Percentiles rank a stretch among this genome's conserved stretches.
These are phyloP conservation scores for Alternaria brassicae DNA, from an alignment of 2,329 filamentous ascomycete genomes.

Conservation along the genomic window DNA sequence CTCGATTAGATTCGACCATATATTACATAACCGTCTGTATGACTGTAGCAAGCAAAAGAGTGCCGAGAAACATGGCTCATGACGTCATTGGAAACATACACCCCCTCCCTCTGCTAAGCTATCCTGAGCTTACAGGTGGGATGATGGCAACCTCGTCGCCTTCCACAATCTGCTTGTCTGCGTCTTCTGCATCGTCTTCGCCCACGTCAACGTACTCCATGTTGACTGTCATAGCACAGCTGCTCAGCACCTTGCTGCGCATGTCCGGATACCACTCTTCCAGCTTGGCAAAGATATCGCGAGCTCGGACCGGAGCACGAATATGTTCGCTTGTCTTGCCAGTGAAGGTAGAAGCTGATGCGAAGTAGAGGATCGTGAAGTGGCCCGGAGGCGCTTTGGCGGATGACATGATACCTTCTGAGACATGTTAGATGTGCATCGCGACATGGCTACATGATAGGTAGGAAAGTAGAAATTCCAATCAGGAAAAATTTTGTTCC, in stretches of 20 bases:
- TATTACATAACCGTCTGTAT: not conserved
- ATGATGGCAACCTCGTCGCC: constrained; percentile 89
- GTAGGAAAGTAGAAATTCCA: constrained; percentile 12
- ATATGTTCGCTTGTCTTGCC: constrained; percentile 70
- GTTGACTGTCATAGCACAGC: constrained; percentile 80
- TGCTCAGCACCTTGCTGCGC: constrained; percentile 69
- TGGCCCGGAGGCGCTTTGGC: constrained; percentile 65
- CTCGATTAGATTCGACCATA: not conserved
- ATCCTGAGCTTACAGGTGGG: constrained; percentile 83
- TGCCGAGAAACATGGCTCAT: not conserved
- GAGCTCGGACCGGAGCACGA: constrained; percentile 69
- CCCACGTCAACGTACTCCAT: constrained; percentile 78
- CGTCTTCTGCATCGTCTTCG: constrained; percentile 56
- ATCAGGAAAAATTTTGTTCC: constrained; percentile 46
- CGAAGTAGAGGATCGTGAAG: constrained; percentile 85
- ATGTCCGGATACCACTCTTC: constrained; percentile 76
- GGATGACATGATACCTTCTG: constrained; percentile 44
- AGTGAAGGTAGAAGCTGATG: constrained; percentile 74
- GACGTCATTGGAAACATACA: not conserved
- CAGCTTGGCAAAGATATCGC: constrained; percentile 69
- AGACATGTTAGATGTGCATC: constrained; percentile 21
- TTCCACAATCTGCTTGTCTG: constrained; percentile 64
- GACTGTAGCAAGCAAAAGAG: not conserved
- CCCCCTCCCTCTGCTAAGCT: not conserved
- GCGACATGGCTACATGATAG: not conserved